phyloP scores from a whole-genome alignment of 352 stramenopile species.

The Phytopythium sindhum region DNA sequence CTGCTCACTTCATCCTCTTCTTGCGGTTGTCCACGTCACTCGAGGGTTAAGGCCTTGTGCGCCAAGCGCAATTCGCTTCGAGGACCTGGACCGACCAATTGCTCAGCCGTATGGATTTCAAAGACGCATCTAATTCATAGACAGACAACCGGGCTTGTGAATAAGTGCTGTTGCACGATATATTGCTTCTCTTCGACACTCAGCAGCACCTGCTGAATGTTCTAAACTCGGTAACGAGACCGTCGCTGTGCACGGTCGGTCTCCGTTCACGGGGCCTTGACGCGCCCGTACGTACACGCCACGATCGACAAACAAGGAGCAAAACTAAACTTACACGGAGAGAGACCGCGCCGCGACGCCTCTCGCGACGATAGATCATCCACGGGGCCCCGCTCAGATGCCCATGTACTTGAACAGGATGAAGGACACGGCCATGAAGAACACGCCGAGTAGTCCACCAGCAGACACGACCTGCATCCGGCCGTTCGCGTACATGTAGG shows the following conservation, averaged over 20 bases:
- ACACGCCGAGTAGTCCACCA: slow-evolving; percentile 81
- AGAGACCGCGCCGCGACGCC: neutral
- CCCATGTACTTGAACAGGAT: slow-evolving; percentile 86
- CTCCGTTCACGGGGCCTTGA: neutral
- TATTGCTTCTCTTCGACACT: neutral
- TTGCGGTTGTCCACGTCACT: neutral
- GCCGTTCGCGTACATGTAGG: slow-evolving; percentile 87
- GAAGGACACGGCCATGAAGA: slow-evolving; percentile 84
- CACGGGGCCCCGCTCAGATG: slow-evolving; percentile 16
- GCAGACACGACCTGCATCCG: slow-evolving; percentile 83
- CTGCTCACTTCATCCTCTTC: neutral
- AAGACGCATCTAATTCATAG: neutral
- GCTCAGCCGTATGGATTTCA: neutral
- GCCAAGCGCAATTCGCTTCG: neutral
- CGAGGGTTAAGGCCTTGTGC: neutral
- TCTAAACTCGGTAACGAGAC: neutral
- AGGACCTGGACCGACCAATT: neutral
- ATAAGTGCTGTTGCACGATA: neutral
- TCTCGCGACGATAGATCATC: neutral
- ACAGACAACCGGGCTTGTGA: too few relatives aligned
- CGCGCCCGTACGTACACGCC: neutral
- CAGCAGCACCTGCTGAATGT: neutral
- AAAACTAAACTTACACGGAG: slow-evolving; percentile 5
- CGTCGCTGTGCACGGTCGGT: neutral
- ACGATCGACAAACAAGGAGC: neutral